Percentiles rank a stretch among this genome's conserved stretches.
Conservation (phyloP, 495 filamentous ascomycete species). For the Thozetella sp. region DNA sequence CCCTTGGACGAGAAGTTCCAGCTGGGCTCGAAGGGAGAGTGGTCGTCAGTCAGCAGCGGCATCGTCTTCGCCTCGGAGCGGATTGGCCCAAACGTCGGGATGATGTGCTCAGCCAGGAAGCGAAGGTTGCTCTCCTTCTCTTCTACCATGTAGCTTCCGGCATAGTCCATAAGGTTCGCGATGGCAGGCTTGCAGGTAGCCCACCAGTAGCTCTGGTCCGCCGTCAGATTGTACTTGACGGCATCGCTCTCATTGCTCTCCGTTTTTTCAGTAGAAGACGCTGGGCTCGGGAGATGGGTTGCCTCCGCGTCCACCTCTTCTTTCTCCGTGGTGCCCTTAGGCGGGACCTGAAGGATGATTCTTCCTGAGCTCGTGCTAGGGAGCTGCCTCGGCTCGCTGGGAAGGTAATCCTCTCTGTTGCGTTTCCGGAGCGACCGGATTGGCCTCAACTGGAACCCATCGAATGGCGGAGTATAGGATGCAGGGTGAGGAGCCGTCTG, state of each 20-base stretch:
- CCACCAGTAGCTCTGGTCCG: background rate
- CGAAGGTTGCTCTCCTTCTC: conserved; percentile 1
- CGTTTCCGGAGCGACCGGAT: background rate
- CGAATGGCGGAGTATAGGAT: background rate
- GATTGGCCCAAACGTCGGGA: background rate
- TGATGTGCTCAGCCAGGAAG: conserved; percentile 2
- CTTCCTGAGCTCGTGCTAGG: background rate
- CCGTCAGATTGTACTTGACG: background rate
- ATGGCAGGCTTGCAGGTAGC: background rate
- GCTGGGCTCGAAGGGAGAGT: background rate
- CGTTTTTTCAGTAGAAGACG: background rate
- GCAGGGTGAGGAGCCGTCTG: background rate
- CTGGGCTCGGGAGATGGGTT: background rate
- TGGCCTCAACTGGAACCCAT: background rate
- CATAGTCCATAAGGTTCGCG: background rate
- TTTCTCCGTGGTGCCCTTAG: background rate
- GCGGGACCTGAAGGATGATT: background rate
- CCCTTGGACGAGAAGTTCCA: background rate
- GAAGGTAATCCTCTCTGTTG: background rate
- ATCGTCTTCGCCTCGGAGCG: background rate
- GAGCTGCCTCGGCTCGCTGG: background rate
- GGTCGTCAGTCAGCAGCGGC: background rate
- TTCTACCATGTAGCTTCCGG: background rate
- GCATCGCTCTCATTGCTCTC: background rate
- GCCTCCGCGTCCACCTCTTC: background rate